Percentiles rank a stretch among this genome's conserved stretches.
Conservation (phyloP, 768 basidiomycete species). For the Auricularia cornea region DNA sequence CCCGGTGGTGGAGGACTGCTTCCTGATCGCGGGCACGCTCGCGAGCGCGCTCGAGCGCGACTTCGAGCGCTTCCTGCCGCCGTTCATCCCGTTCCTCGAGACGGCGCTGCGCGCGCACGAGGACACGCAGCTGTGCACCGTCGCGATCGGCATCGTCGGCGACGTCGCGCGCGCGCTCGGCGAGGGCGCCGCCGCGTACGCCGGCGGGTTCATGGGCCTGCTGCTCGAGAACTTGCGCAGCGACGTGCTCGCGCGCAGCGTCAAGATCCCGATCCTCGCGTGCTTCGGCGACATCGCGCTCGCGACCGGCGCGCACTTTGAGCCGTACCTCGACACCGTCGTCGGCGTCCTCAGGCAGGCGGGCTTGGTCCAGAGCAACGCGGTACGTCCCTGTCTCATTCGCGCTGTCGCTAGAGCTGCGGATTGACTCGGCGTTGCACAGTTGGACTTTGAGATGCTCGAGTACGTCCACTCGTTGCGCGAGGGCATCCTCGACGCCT, state of each 20-base stretch:
- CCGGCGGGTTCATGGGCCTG: slow-evolving; percentile 83
- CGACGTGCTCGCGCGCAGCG: slow-evolving; percentile 81
- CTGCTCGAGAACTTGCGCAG: slow-evolving; percentile 87
- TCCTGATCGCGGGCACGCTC: slow-evolving; percentile 85
- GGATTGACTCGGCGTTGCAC: slow-evolving; percentile 6
- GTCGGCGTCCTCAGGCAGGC: slow-evolving; percentile 91
- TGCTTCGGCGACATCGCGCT: slow-evolving; percentile 97
- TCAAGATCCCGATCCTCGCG: slow-evolving; percentile 93
- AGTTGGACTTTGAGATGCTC: slow-evolving; percentile 82
- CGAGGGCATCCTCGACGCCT: slow-evolving; percentile 94
- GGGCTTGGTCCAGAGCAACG: slow-evolving; percentile 77
- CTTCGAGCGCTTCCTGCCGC: slow-evolving; percentile 76
- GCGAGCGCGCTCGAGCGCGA: slow-evolving; percentile 70
- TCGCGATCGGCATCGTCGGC: slow-evolving; percentile 91
- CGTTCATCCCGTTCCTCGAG: slow-evolving; percentile 80
- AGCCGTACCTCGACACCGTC: slow-evolving; percentile 82
- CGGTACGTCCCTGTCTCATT: slow-evolving; percentile 63
- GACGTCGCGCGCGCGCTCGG: slow-evolving; percentile 94
- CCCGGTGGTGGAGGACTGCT: slow-evolving; percentile 91
- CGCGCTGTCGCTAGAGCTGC: too few relatives aligned
- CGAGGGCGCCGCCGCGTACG: slow-evolving; percentile 74
- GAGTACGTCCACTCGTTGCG: slow-evolving; percentile 87
- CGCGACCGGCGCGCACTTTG: slow-evolving; percentile 78
- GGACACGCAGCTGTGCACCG: slow-evolving; percentile 91
- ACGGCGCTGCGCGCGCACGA: slow-evolving; percentile 87